Evolutionary conservation across 202 grass and related monocot genomes (phyloP).

Genomic region (Saccharum hybrid): DNA sequence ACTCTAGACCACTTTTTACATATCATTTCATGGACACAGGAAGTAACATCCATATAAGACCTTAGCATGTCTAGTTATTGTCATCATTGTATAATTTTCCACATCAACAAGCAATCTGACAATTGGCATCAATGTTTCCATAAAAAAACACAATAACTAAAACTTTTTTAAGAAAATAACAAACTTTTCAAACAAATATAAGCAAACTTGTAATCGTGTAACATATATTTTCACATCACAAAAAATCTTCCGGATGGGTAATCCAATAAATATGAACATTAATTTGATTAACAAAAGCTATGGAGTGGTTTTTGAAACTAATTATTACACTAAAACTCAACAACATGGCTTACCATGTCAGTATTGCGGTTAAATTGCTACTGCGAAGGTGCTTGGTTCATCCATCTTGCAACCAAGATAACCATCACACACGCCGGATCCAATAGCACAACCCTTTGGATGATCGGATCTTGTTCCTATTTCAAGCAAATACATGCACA

Average conservation of each 20-base stretch:
- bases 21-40: too few relatives aligned
- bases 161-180: too few relatives aligned
- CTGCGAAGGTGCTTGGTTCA: background rate
- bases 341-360: too few relatives aligned
- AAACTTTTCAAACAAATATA: background rate
- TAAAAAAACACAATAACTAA: background rate
- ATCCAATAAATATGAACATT: background rate
- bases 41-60: too few relatives aligned
- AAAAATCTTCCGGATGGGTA: background rate
- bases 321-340: too few relatives aligned
- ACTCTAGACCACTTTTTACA: too few relatives aligned
- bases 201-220: background rate
- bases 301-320: background rate
- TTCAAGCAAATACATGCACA: background rate
- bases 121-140: background rate
- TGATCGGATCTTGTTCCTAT: background rate
- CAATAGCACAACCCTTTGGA: background rate
- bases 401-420: background rate
- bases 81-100: background rate
- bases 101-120: background rate
- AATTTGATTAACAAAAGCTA: background rate
- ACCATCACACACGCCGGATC: background rate
- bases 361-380: background rate
- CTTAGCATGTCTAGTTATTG: too few relatives aligned
- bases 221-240: background rate